These are phyloP conservation scores for Auricularia sp. DNA, from an alignment of 768 basidiomycete genomes.

Conservation along the genomic window DNA sequence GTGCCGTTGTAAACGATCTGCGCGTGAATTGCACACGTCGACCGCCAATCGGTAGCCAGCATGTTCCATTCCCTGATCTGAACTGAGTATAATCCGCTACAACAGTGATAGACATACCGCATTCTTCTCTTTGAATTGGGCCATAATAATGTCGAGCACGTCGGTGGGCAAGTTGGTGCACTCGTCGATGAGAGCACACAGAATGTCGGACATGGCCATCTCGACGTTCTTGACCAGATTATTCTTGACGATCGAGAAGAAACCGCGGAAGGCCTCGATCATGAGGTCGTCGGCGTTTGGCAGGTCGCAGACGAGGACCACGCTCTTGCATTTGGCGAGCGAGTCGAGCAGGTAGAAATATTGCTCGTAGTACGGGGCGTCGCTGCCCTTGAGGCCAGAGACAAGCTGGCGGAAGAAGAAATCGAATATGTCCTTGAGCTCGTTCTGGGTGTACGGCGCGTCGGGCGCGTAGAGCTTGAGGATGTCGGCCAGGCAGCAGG, in stretches of 20 bases:
- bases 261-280: slow-evolving; percentile 68
- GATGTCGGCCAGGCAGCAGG: slow-evolving; percentile 90
- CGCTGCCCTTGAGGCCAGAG: slow-evolving; percentile 60
- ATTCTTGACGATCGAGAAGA: slow-evolving; percentile 72
- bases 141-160: slow-evolving; percentile 70
- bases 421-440: slow-evolving; percentile 92
- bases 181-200: slow-evolving; percentile 85
- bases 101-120: slow-evolving; percentile 34
- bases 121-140: slow-evolving; percentile 73
- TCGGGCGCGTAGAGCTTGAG: slow-evolving; percentile 92
- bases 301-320: slow-evolving; percentile 88
- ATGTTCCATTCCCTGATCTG: slow-evolving; percentile 49
- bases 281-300: slow-evolving; percentile 79
- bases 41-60: slow-evolving; percentile 75
- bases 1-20: slow-evolving; percentile 80
- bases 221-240: slow-evolving; percentile 73
- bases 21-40: slow-evolving; percentile 71
- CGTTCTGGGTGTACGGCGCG: slow-evolving; percentile 82
- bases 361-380: slow-evolving; percentile 79
- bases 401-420: slow-evolving; percentile 88
- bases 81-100: slow-evolving; percentile 3
- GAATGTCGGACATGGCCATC: slow-evolving; percentile 78
- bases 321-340: slow-evolving; percentile 87
- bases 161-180: slow-evolving; percentile 62
- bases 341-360: slow-evolving; percentile 94